Conservation (phyloP, 2,329 filamentous ascomycete species). For the Botryotinia convoluta region DNA sequence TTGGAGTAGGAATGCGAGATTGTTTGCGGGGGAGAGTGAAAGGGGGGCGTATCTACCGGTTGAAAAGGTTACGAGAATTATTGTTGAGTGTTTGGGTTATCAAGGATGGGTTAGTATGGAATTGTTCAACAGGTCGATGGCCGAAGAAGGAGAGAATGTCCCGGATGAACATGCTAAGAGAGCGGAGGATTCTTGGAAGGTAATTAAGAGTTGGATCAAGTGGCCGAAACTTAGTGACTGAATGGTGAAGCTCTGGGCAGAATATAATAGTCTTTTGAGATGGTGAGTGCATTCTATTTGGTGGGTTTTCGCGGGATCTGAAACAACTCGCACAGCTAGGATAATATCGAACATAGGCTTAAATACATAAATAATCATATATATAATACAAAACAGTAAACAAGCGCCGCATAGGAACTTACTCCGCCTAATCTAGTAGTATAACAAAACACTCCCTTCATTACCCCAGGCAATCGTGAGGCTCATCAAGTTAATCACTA, state of each 20-base stretch:
- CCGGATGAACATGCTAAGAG: conserved; percentile 52
- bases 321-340: neutral
- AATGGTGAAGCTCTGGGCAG: neutral
- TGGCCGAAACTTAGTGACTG: conserved; percentile 11
- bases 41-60: conserved; percentile 57
- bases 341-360: neutral
- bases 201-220: conserved; percentile 23
- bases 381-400: neutral
- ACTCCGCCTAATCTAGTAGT: neutral
- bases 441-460: neutral
- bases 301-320: neutral
- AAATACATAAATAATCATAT: neutral
- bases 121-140: conserved; percentile 54
- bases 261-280: neutral
- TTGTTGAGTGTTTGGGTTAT: conserved; percentile 52
- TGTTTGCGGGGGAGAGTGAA: conserved; percentile 61
- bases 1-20: conserved; percentile 71
- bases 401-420: neutral
- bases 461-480: neutral
- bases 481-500: neutral
- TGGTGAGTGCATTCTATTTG: neutral
- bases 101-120: conserved; percentile 59
- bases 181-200: conserved; percentile 49
- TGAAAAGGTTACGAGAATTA: conserved; percentile 48
- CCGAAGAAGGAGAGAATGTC: conserved; percentile 44